Percentiles rank a stretch among this genome's conserved stretches.
Evolutionary conservation across 768 basidiomycete species (phyloP).

Genomic region (Collybiopsis confluens): DNA sequence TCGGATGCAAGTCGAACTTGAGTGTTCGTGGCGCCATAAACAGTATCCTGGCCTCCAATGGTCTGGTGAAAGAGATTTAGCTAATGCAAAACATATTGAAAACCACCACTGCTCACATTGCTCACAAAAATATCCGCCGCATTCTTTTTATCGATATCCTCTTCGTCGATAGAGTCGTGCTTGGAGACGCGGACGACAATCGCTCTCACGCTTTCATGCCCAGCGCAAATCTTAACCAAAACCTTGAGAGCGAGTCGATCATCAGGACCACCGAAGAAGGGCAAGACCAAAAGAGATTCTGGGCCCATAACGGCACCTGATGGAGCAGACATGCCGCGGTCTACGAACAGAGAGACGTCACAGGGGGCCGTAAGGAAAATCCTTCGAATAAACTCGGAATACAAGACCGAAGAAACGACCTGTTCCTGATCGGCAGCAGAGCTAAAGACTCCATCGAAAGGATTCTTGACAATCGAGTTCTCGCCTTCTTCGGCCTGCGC

Average conservation of each 20-base stretch:
- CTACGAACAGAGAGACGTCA: conserved; percentile 86
- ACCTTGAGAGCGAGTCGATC: conserved; percentile 83
- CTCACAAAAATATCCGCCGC: conserved; percentile 24
- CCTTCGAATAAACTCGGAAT: conserved; percentile 81
- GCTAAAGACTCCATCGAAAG: conserved; percentile 78
- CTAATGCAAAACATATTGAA: not conserved
- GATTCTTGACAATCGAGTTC: conserved; percentile 33
- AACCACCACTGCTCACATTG: not conserved
- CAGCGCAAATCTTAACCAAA: conserved; percentile 68
- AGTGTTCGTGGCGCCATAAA: conserved; percentile 64
- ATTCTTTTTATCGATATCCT: conserved; percentile 22
- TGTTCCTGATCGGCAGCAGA: conserved; percentile 44
- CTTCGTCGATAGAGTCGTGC: conserved; percentile 31
- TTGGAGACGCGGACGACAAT: conserved; percentile 66
- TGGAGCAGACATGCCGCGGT: conserved; percentile 46
- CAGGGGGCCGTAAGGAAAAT: conserved; percentile 69
- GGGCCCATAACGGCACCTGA: conserved; percentile 27
- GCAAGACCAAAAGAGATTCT: conserved; percentile 61
- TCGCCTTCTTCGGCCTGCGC: conserved; percentile 24
- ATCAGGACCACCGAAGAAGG: conserved; percentile 94
- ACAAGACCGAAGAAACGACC: conserved; percentile 45
- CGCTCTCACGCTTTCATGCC: conserved; percentile 56
- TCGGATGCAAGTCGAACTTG: conserved; percentile 69
- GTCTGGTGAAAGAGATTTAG: conserved; percentile 28
- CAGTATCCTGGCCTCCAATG: conserved; percentile 57